Evolutionary conservation across 2,329 filamentous ascomycete species (phyloP), one percentile per base, ranked within the genome.

Genomic region (Lachnellula arida): DNA sequence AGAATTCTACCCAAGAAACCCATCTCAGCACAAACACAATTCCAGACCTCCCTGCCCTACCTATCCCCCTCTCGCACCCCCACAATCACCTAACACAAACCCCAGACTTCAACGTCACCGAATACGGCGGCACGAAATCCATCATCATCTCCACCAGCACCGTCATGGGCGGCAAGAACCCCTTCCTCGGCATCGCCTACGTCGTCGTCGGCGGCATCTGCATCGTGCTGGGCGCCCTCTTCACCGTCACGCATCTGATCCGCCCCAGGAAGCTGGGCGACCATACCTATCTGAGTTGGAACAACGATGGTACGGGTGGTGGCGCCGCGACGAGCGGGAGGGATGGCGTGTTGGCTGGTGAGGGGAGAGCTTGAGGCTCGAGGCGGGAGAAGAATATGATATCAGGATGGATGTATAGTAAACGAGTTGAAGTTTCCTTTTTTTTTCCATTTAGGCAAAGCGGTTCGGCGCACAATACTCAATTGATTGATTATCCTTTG

Each of bases 221-320:
- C 75, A 87, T 99, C 65, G 71, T 97, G 28, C 82, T 99, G 8
- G 94, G 94, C 50, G 84, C 84, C 25, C 71, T 97, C 53, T 99
- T 99, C 75, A 92, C 93, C 35, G 81, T 91, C 59, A 92, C 91
- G 0, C 92, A 97, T 75, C 79, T 97, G 61, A 85, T 99, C 73
- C 92, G 89, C 71, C 94, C 94, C 60, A 93, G 94, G 68, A 99
- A 97, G 88, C 82, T 99, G 43, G 94, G 94, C 59, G 94, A 99
- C 72, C 94, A 97, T 73, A 97, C 91, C 8, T 97, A 99, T 72
- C 81, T 99, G 49, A 94, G 90, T 23, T 99, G 94, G 94, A 97
- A 97, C 72, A 87, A 85, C 60, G 85, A 88, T 46, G 76, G 82
- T 57, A 79, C 81, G 46, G 81, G 79, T 57, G 17, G 22, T 22